phyloP scores from a whole-genome alignment of 139 green algal species.

The Coelastrella sp. region DNA sequence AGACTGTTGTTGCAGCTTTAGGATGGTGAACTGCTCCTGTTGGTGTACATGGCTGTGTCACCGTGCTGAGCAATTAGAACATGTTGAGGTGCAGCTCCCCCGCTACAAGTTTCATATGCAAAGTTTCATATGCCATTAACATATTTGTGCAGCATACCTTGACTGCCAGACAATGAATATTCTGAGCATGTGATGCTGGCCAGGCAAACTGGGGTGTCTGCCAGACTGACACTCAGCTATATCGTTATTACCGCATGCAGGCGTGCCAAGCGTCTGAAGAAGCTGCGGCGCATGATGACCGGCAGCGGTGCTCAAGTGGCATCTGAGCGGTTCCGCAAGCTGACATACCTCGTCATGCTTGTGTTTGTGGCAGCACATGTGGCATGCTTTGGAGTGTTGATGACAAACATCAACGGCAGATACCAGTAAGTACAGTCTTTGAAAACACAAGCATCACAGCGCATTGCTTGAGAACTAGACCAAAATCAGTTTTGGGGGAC shows the following conservation, averaged over 20 bases:
- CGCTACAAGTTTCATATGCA: too few relatives aligned
- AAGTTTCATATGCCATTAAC: too few relatives aligned
- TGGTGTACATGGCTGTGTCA: too few relatives aligned
- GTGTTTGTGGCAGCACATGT: slow-evolving; percentile 18
- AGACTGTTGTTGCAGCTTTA: too few relatives aligned
- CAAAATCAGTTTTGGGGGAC: too few relatives aligned
- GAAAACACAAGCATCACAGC: too few relatives aligned
- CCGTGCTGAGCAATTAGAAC: too few relatives aligned
- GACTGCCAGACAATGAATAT: not conserved
- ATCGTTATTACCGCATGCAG: not conserved
- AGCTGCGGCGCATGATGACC: slow-evolving; percentile 48
- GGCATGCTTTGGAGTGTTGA: slow-evolving; percentile 28
- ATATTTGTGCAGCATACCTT: too few relatives aligned
- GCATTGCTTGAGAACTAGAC: too few relatives aligned
- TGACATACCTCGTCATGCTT: not conserved
- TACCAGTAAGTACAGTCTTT: slow-evolving; percentile 24
- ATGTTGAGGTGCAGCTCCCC: too few relatives aligned
- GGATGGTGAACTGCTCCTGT: too few relatives aligned
- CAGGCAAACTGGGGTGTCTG: not conserved
- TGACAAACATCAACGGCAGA: slow-evolving; percentile 14
- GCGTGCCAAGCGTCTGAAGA: slow-evolving; percentile 52
- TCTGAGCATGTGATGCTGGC: not conserved
- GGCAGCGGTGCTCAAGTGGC: slow-evolving; percentile 21
- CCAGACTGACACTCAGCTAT: not conserved
- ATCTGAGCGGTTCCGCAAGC: slow-evolving; percentile 3